A percentile compares a stretch with the other conserved stretches of the same genome.
Evolutionary conservation across 208 protist genomes (phyloP).

Genomic region (Vickermania spadyakhi): DNA sequence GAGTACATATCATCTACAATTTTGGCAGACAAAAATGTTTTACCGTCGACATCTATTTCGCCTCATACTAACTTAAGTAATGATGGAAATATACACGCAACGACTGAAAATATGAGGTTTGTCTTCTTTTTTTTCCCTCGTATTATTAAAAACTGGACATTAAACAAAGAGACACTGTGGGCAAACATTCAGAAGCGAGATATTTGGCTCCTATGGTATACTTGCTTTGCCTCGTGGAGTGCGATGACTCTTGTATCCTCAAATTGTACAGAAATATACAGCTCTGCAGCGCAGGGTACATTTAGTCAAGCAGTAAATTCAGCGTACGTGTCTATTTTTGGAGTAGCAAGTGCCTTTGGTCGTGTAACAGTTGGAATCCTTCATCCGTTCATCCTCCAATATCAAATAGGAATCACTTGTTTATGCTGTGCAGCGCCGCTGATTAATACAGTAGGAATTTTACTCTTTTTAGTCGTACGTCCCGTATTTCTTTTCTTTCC

Average conservation of each 20-base stretch:
- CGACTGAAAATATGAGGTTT: too few relatives aligned
- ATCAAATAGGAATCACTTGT: constrained; percentile 22
- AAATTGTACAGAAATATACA: constrained; percentile 74
- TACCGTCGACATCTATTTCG: too few relatives aligned
- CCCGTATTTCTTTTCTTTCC: constrained; percentile 33
- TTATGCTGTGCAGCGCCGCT: constrained; percentile 43
- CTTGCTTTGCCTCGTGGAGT: constrained; percentile 68
- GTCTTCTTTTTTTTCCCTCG: too few relatives aligned
- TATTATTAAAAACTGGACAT: too few relatives aligned
- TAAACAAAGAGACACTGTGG: too few relatives aligned
- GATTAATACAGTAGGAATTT: constrained; percentile 53
- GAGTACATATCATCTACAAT: too few relatives aligned
- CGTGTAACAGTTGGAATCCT: constrained; percentile 47
- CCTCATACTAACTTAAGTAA: too few relatives aligned
- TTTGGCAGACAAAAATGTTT: too few relatives aligned
- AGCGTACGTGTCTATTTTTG: constrained; percentile 73
- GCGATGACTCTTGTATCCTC: constrained; percentile 64
- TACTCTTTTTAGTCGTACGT: constrained; percentile 36
- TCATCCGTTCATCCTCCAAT: constrained; percentile 32
- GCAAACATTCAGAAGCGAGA: constrained; percentile 48
- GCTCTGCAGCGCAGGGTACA: constrained; percentile 33
- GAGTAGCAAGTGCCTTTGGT: constrained; percentile 60
- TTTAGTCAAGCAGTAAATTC: constrained; percentile 58
- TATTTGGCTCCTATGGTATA: constrained; percentile 76
- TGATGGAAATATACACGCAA: too few relatives aligned